Evolutionary conservation across 768 basidiomycete species (phyloP).

Genomic region (Lentinula lateritia): DNA sequence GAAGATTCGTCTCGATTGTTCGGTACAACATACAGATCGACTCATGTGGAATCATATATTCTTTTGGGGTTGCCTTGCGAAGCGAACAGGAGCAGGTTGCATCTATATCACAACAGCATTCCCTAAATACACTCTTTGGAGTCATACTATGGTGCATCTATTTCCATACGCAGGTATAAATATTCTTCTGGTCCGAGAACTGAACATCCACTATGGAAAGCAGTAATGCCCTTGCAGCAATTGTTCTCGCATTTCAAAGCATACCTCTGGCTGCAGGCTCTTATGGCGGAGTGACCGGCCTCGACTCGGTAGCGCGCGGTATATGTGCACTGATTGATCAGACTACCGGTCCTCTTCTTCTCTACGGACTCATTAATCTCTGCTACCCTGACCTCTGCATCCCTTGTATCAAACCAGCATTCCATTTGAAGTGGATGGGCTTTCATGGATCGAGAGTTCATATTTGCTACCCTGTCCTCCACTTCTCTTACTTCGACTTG

Average conservation of each 20-base stretch:
- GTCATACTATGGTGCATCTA: too few relatives aligned
- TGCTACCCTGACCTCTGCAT: not conserved
- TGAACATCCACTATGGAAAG: too few relatives aligned
- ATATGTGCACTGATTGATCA: slow-evolving; percentile 6
- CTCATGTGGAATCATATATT: too few relatives aligned
- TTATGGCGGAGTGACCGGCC: slow-evolving; percentile 2
- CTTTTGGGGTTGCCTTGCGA: too few relatives aligned
- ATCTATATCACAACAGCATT: too few relatives aligned
- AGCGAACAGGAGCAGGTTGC: too few relatives aligned
- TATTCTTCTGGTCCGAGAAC: too few relatives aligned
- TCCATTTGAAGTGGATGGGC: not conserved
- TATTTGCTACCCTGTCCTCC: not conserved
- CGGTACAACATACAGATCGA: too few relatives aligned
- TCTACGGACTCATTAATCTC: not conserved
- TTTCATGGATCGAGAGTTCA: not conserved
- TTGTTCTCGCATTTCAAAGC: slow-evolving; percentile 2
- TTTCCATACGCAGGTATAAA: too few relatives aligned
- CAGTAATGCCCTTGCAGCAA: not conserved
- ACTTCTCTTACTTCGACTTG: not conserved
- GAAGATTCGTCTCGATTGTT: too few relatives aligned
- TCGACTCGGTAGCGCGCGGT: not conserved
- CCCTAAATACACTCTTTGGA: too few relatives aligned
- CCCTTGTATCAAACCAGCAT: not conserved
- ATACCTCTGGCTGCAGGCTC: not conserved
- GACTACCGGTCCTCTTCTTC: not conserved